These are phyloP conservation scores for Tylopilus sp. DNA, from an alignment of 1,284 basidiomycete species.

Conservation along the genomic window DNA sequence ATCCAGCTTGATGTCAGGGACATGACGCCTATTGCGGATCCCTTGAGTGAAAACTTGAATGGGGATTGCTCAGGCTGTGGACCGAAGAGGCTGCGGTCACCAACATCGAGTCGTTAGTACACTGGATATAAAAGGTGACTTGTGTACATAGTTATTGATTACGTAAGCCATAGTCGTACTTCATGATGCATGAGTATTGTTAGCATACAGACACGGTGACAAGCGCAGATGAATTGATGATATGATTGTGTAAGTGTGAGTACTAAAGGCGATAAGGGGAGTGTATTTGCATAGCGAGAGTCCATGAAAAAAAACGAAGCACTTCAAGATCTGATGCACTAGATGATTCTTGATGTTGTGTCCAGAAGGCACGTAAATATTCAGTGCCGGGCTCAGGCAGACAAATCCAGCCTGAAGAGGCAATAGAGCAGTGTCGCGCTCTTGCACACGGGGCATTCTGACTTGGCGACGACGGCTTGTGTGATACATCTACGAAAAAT, in stretches of 20 bases:
- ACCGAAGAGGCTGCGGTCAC: slow-evolving; percentile 40
- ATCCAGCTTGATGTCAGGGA: slow-evolving; percentile 43
- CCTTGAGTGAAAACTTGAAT: slow-evolving; percentile 34
- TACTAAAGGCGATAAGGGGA: too few relatives aligned
- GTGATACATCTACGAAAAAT: slow-evolving; percentile 60
- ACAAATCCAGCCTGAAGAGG: slow-evolving; percentile 47
- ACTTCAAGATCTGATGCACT: not conserved
- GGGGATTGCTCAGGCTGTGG: slow-evolving; percentile 38
- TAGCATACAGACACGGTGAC: too few relatives aligned
- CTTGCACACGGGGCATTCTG: slow-evolving; percentile 60
- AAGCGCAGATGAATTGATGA: not conserved
- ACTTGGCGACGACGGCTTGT: slow-evolving; percentile 54
- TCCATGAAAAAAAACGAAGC: not conserved
- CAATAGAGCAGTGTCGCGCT: slow-evolving; percentile 63
- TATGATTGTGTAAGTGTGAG: too few relatives aligned
- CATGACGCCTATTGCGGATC: slow-evolving; percentile 10
- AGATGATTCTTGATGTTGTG: not conserved
- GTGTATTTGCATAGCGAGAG: not conserved
- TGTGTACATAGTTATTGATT: too few relatives aligned
- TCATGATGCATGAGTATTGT: too few relatives aligned
- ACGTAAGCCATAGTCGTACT: too few relatives aligned
- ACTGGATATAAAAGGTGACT: slow-evolving; percentile 37
- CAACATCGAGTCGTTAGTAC: slow-evolving; percentile 18
- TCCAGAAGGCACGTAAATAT: not conserved
- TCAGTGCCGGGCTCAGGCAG: slow-evolving; percentile 12